Percentiles rank a stretch among this genome's conserved stretches.
Evolutionary conservation across 1,284 basidiomycete species (phyloP).

Genomic region (Tilletia indica): DNA sequence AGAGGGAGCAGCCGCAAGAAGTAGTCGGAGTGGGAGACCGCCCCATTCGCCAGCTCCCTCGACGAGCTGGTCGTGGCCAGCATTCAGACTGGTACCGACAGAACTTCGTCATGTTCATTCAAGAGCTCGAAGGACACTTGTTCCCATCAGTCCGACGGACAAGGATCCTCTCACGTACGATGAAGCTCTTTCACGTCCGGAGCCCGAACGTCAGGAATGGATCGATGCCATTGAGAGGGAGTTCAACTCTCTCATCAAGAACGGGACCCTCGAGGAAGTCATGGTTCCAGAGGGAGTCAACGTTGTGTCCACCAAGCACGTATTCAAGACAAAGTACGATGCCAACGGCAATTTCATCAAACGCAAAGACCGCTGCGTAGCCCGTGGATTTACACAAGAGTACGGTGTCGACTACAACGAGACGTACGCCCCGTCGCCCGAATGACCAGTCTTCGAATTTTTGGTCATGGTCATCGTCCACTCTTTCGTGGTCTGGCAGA

Average conservation of each 20-base stretch:
- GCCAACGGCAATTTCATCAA: slow-evolving; percentile 46
- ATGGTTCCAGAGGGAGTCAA: slow-evolving; percentile 40
- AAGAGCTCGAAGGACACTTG: neutral
- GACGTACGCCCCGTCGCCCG: slow-evolving; percentile 58
- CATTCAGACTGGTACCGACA: slow-evolving; percentile 4
- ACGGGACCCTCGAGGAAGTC: slow-evolving; percentile 49
- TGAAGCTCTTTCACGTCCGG: neutral
- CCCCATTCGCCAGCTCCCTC: neutral
- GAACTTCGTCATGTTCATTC: slow-evolving; percentile 1
- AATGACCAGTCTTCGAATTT: neutral
- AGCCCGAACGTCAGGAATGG: slow-evolving; percentile 37
- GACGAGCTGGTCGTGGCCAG: neutral
- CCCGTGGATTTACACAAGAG: slow-evolving; percentile 59
- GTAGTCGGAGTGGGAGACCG: neutral
- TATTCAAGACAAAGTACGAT: slow-evolving; percentile 57
- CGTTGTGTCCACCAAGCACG: slow-evolving; percentile 56
- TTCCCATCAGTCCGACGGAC: slow-evolving; percentile 1
- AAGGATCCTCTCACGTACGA: neutral
- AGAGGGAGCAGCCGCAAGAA: neutral
- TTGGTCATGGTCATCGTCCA: slow-evolving; percentile 5
- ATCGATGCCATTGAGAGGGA: slow-evolving; percentile 52
- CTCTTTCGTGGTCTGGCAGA: neutral
- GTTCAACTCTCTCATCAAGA: slow-evolving; percentile 38
- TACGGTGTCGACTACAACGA: slow-evolving; percentile 59
- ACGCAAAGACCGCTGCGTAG: slow-evolving; percentile 59